A percentile compares a stretch with the other conserved stretches of the same genome.
Conservation (phyloP, 495 filamentous ascomycete genomes). For the Hypoxylon trugodes region DNA sequence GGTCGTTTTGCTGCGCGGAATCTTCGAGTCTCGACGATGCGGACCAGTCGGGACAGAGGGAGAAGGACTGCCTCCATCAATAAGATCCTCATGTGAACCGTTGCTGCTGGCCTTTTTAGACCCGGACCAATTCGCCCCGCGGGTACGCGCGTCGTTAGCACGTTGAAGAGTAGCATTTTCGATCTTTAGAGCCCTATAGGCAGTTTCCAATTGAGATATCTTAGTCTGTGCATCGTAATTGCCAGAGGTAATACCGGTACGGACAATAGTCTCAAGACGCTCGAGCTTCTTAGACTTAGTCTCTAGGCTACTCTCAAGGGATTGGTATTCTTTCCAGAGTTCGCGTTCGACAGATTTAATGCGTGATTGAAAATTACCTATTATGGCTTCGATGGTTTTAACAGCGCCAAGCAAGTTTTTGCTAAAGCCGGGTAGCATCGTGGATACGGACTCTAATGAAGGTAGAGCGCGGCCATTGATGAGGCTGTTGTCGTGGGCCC, state of each 20-base stretch:
- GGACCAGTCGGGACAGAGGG: conserved; percentile 61
- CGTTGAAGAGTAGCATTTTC: conserved; percentile 79
- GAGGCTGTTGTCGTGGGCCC: conserved; percentile 87
- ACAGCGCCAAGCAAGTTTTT: conserved; percentile 87
- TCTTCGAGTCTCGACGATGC: conserved; percentile 45
- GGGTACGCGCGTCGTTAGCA: conserved; percentile 55
- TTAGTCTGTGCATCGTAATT: conserved; percentile 62
- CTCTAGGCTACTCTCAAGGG: conserved; percentile 81
- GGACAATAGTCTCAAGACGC: conserved; percentile 78
- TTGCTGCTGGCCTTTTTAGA: conserved; percentile 37
- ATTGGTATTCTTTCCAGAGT: conserved; percentile 88
- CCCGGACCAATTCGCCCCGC: conserved; percentile 40
- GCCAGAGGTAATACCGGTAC: conserved; percentile 57
- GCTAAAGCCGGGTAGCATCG: conserved; percentile 81
- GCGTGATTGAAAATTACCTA: conserved; percentile 80
- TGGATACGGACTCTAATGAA: conserved; percentile 80
- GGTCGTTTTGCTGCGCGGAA: conserved; percentile 48
- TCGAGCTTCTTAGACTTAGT: conserved; percentile 86
- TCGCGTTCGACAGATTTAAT: conserved; percentile 87
- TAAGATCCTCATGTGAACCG: conserved; percentile 37
- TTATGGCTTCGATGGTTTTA: conserved; percentile 84
- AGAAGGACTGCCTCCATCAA: conserved; percentile 54
- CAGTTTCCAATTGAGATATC: conserved; percentile 74
- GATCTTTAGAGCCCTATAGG: conserved; percentile 83
- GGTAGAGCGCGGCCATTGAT: conserved; percentile 85